These are phyloP conservation scores for Eucalyptus tenuipes DNA, from an alignment of 345 rosid species.

Conservation along the genomic window DNA sequence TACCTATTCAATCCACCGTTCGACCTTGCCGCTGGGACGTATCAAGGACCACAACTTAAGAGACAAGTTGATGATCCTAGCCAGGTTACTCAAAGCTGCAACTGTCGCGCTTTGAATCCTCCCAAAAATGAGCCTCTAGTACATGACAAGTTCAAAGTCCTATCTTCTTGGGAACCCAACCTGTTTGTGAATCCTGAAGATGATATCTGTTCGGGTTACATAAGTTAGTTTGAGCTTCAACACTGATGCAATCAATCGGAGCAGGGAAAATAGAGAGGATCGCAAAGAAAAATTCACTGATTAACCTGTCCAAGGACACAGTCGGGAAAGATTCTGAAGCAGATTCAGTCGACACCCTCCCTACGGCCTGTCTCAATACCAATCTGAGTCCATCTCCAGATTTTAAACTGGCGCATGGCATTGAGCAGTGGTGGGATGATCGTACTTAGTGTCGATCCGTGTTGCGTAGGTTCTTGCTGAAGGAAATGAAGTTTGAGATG, in stretches of 20 bases:
- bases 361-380: background rate
- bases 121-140: background rate
- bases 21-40: background rate
- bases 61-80: background rate
- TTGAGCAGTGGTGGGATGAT: background rate
- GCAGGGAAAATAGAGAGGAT: background rate
- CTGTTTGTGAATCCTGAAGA: slow-evolving; percentile 44
- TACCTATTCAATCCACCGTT: background rate
- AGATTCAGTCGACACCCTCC: background rate
- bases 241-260: background rate
- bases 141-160: background rate
- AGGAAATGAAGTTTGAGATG: background rate
- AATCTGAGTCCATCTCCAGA: background rate
- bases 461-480: background rate
- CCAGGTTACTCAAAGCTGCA: background rate
- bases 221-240: background rate
- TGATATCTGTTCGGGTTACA: slow-evolving; percentile 36
- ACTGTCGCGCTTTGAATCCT: background rate
- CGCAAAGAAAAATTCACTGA: background rate
- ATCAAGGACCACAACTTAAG: background rate
- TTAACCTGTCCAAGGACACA: background rate
- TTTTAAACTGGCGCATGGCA: background rate
- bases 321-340: background rate
- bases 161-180: slow-evolving; percentile 34
- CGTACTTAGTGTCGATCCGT: slow-evolving; percentile 16